Base-by-base conservation (phyloP, 1,139 yeast species). In the Debaryomyces nepalensis region DNA sequence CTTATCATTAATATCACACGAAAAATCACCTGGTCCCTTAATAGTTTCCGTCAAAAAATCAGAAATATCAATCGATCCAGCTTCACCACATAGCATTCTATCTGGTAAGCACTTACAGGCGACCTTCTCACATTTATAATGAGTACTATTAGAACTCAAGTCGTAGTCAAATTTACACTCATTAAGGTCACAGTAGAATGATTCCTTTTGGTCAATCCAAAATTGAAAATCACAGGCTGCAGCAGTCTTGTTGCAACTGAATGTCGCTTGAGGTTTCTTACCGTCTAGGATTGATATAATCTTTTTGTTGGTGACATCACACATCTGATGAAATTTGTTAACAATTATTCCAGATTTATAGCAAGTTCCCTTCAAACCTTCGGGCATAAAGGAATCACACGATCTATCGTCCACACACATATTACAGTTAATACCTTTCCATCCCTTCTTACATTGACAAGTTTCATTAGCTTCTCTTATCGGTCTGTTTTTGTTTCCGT, bases 351-450 rank as follows among this genome's bases (percentile, higher is more conserved):
- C 99, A n/a, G 87, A 80, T 48, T 82, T 77, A 63, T 90, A 91
- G 61, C 99, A 93, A 0, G 96, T 88, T 7, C 98, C 99, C 48
- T 78, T 70, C 44, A 90, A 66, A 1, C 88, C 95, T 43, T 84
- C 91, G 1, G 98, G 98, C 83, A 93, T 81, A 53, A 93, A 86
- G 0, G 86, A 68, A 59, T 88, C 88, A 67, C 99, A 93, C 2
- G 85, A 86, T 4, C 70, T 63, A 59, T 93, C 96, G 3, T 61
- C 59, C 16, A 76, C 70, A 64, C 99, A 93, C 50, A 86, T 55
- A 58, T 93, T 93, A 73, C 99, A 93, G 59, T 93, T 93, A 58
- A 93, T 87, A 35, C 99, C 98, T 5, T 72, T 68, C 99, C 99
- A 93, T 3, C 99, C 99, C 1, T 75, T 73, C 37, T 78, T 77